Evolutionary conservation across 768 basidiomycete genomes (phyloP), one percentile per base, ranked within the genome.

Genomic region (Podaxis rugospora): DNA sequence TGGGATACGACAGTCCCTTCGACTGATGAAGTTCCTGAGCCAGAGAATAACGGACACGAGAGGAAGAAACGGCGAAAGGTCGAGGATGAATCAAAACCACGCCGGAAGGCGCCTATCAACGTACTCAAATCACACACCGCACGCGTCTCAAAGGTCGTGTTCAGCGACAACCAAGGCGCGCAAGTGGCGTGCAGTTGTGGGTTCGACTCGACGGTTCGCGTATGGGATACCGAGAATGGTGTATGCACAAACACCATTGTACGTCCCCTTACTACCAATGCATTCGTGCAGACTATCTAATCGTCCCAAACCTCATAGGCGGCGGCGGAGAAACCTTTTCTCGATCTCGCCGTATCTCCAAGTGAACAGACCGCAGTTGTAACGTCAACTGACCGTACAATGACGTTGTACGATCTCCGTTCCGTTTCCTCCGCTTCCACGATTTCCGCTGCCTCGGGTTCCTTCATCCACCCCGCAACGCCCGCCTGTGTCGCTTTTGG

Each of bases 121-220:
- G 89, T 93, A 2, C 78, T 99, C 58, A 88, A 90, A 65, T 92
- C 90, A 0, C 97, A 98, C 71, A 87, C 87, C 0, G 89, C 81
- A 18, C 80, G 92, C 11, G 89, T 98, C 1, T 93, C 93, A 4
- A 86, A 83, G 37, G 88, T 84, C 3, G 68, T 83, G 0, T 95
- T 74, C 78, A 74, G 54, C 69, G 64, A 42, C 55, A 68, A 55
- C 63, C 73, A 59, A 51, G 57, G 59, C 54, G 63, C 51, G 62
- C 62, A 52, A 37, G 69, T 55, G 67, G 94, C 87, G 28, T 85
- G 86, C 63, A 93, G 90, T 66, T 89, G 88, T 68, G 91, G 92
- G 0, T 92, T 93, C 69, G 95, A 97, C 73, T 96, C 95, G 28
- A 93, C 93, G 0, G 85, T 98, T 4, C 80, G 93, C 23, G 76